phyloP scores from a whole-genome alignment of 169 alveolate genomes.

The Toxoplasma gondii region DNA sequence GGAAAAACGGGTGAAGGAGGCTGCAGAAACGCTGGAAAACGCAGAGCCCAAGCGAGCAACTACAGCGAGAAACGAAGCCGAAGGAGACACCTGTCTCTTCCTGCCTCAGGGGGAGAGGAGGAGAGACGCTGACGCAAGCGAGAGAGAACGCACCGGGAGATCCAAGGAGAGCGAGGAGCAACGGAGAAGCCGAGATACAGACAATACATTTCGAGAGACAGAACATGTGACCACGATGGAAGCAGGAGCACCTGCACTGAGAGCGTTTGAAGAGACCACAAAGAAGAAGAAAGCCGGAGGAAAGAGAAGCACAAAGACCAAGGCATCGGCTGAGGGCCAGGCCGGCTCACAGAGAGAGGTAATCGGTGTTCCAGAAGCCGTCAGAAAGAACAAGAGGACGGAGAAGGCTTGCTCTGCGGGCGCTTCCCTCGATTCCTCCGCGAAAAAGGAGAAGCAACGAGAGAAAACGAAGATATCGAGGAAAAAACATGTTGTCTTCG shows the following conservation, averaged over 20 bases:
- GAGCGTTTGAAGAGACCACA: not conserved
- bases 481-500: not conserved
- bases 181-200: not conserved
- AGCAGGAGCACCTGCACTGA: not conserved
- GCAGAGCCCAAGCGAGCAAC: not conserved
- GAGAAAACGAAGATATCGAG: not conserved
- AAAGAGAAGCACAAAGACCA: not conserved
- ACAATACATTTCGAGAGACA: not conserved
- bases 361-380: too few relatives aligned
- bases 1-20: not conserved
- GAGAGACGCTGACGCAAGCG: too few relatives aligned
- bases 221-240: not conserved
- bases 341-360: not conserved
- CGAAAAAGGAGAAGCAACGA: not conserved
- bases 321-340: not conserved
- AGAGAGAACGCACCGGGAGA: not conserved
- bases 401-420: not conserved
- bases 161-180: not conserved
- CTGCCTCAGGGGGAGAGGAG: too few relatives aligned
- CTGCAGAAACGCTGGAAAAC: not conserved
- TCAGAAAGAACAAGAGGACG: not conserved
- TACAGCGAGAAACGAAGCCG: not conserved
- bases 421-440: too few relatives aligned
- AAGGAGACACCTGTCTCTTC: not conserved
- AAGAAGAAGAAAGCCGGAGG: not conserved